phyloP scores from a whole-genome alignment of 2,329 filamentous ascomycete species.

The Aspergillaceae sp. region DNA sequence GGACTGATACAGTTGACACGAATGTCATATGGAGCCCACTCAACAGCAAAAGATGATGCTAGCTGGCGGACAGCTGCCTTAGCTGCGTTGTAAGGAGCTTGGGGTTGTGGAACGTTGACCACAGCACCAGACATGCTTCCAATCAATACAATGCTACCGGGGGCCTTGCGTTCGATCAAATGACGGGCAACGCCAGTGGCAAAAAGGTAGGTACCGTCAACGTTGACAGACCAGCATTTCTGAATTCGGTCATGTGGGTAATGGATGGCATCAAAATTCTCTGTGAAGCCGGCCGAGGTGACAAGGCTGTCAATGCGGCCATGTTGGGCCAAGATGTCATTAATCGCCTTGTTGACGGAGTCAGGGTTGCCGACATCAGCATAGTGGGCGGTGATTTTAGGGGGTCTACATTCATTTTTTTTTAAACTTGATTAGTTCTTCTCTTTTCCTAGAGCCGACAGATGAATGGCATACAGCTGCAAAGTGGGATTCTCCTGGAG shows the following conservation, averaged over 20 bases:
- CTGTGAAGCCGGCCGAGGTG: conserved; percentile 92
- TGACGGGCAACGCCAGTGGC: conserved; percentile 78
- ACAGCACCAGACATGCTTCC: conserved; percentile 60
- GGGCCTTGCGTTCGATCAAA: conserved; percentile 68
- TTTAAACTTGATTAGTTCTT: not conserved
- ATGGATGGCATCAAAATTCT: conserved; percentile 85
- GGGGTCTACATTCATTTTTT: conserved; percentile 43
- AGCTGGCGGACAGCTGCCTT: conserved; percentile 60
- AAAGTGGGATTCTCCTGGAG: conserved; percentile 69
- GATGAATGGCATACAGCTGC: conserved; percentile 44
- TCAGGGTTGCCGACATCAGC: conserved; percentile 74
- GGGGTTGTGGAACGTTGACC: conserved; percentile 65
- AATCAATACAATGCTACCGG: conserved; percentile 59
- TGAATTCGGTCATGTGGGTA: conserved; percentile 87
- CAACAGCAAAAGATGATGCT: conserved; percentile 58
- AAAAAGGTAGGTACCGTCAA: conserved; percentile 86
- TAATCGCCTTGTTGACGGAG: conserved; percentile 66
- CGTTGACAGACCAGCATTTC: conserved; percentile 94
- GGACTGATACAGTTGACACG: conserved; percentile 62
- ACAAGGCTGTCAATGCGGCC: conserved; percentile 85
- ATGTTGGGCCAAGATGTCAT: conserved; percentile 61
- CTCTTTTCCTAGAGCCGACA: not conserved
- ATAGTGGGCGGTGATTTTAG: conserved; percentile 82
- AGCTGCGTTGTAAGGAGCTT: conserved; percentile 62
- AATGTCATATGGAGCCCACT: conserved; percentile 65